Conservation (phyloP, 169 alveolate genomes). For the Eimeria sp. region DNA sequence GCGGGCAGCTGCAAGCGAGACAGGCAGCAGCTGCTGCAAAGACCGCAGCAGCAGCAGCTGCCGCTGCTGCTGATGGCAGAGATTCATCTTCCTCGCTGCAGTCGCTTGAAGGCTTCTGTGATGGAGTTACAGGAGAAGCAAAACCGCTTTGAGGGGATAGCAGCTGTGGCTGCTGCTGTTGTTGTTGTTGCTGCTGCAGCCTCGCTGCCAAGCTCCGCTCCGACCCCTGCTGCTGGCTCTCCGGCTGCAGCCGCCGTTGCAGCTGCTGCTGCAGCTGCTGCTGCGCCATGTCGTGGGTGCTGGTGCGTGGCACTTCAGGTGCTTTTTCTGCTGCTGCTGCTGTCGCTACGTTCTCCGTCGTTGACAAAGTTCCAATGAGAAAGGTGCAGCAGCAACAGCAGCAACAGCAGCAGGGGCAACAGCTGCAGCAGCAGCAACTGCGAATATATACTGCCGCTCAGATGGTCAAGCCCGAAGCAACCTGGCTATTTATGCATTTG, state of each 20-base stretch:
- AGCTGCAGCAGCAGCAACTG: not conserved
- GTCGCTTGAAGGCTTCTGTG: slow-evolving; percentile 23
- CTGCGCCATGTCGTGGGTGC: not conserved
- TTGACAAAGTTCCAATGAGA: not conserved
- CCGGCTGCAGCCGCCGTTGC: too few relatives aligned
- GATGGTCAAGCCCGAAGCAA: too few relatives aligned
- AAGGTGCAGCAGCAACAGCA: not conserved
- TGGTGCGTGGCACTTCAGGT: not conserved
- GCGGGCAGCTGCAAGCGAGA: too few relatives aligned
- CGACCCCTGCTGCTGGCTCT: too few relatives aligned
- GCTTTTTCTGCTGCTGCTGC: slow-evolving; percentile 30
- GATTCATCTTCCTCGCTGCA: slow-evolving; percentile 15
- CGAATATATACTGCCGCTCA: not conserved
- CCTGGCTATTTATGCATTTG: too few relatives aligned
- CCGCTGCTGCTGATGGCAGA: not conserved
- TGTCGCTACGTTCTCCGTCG: slow-evolving; percentile 79
- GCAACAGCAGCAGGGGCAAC: not conserved
- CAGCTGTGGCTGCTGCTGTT: not conserved
- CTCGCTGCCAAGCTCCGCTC: not conserved
- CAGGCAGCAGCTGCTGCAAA: too few relatives aligned
- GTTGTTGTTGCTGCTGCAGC: not conserved
- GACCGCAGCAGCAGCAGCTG: not conserved
- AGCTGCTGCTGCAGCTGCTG: too few relatives aligned
- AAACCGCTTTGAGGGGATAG: not conserved
- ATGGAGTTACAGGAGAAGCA: slow-evolving; percentile 2